Conservation (phyloP, 2,329 filamentous ascomycete species). For the Diaporthe caulivora region DNA sequence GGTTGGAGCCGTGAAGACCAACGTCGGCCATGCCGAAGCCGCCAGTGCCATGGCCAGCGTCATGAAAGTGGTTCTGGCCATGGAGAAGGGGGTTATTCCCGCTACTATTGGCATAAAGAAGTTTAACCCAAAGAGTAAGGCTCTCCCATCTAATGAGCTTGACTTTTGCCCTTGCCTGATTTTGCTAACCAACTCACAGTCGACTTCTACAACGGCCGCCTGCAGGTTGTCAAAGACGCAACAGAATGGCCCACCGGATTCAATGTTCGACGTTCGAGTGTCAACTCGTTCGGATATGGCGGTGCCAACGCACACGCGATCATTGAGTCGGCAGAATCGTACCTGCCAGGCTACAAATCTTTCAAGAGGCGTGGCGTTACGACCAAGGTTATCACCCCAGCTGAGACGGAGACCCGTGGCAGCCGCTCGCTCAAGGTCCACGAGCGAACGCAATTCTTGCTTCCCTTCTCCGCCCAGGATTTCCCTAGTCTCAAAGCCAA, state of each 20-base stretch:
- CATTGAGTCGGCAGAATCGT: not conserved
- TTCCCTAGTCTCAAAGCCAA: not conserved
- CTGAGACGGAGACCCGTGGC: conserved; percentile 22
- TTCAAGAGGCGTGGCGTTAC: conserved; percentile 38
- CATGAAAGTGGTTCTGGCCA: not conserved
- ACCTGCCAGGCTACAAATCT: conserved; percentile 38
- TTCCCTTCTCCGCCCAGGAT: conserved; percentile 18
- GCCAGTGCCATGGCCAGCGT: conserved; percentile 15
- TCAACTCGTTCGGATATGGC: conserved; percentile 40
- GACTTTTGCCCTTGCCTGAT: not conserved
- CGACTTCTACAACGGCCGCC: conserved; percentile 33
- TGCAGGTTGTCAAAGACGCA: not conserved
- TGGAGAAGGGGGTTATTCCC: conserved; percentile 41
- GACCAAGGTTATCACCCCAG: conserved; percentile 46
- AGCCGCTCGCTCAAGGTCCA: not conserved
- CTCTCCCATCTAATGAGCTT: not conserved
- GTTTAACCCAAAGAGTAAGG: conserved; percentile 20
- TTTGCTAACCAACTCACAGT: conserved; percentile 32
- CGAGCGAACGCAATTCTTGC: conserved; percentile 38
- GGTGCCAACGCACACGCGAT: conserved; percentile 40
- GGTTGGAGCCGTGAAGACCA: conserved; percentile 51
- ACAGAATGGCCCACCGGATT: conserved; percentile 42
- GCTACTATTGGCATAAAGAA: conserved; percentile 42
- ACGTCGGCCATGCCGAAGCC: conserved; percentile 38
- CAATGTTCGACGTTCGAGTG: conserved; percentile 34